A percentile compares a stretch with the other conserved stretches of the same genome.
phyloP scores from a whole-genome alignment of 192 early-diverging fungal species.

The Gonapodya sp. region DNA sequence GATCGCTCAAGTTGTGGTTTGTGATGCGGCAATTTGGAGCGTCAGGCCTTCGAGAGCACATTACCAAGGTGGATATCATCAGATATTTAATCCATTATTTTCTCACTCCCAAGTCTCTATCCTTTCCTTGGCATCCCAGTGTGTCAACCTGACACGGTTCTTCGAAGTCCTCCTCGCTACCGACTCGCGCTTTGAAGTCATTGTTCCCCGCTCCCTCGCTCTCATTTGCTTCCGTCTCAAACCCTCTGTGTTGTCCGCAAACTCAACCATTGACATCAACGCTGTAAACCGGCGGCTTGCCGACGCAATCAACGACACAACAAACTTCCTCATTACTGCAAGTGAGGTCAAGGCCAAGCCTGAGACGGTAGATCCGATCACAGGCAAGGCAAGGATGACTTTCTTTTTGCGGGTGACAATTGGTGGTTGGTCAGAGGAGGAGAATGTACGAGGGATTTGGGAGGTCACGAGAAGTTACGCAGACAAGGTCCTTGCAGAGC shows the following conservation, averaged over 20 bases:
- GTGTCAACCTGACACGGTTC: constrained; percentile 27
- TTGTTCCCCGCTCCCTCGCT: constrained; percentile 28
- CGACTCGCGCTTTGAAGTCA: constrained; percentile 35
- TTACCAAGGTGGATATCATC: constrained; percentile 24
- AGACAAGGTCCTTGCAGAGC: not conserved
- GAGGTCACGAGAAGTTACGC: not conserved
- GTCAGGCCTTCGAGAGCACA: constrained; percentile 36
- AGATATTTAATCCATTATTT: too few species aligned
- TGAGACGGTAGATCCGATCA: not conserved
- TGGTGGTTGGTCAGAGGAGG: constrained; percentile 1
- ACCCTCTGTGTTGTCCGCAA: constrained; percentile 16
- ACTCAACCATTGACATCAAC: not conserved
- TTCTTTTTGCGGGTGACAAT: constrained; percentile 3
- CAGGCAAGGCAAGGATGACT: not conserved
- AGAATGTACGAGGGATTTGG: not conserved
- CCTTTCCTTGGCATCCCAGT: not conserved
- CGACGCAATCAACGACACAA: constrained; percentile 24
- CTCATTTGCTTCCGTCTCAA: constrained; percentile 37
- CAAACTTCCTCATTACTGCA: constrained; percentile 21
- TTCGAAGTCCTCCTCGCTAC: constrained; percentile 24
- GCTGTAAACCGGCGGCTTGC: not conserved
- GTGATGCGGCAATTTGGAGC: constrained; percentile 47
- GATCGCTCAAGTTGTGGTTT: constrained; percentile 57
- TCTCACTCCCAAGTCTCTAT: too few species aligned
- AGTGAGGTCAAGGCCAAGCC: constrained; percentile 10